A percentile compares a stretch with the other conserved stretches of the same genome.
Conservation (phyloP, 2,329 filamentous ascomycete species). For the Zymoseptoria brevis region DNA sequence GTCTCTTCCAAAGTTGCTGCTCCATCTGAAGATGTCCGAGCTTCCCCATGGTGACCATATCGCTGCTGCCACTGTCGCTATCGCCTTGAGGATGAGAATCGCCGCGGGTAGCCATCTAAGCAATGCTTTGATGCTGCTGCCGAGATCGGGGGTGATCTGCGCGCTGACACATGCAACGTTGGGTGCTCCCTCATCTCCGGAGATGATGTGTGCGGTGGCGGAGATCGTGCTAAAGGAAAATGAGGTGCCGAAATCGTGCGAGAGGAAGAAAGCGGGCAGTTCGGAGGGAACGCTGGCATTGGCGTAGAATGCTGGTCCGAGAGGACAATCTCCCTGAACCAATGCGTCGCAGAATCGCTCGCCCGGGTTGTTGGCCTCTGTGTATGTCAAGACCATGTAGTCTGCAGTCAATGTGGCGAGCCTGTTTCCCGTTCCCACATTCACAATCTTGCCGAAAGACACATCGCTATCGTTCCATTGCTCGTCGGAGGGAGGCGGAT, state of each 20-base stretch:
- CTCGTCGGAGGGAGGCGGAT: conserved; percentile 53
- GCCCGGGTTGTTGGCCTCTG: conserved; percentile 50
- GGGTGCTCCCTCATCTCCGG: conserved; percentile 58
- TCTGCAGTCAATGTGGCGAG: conserved; percentile 66
- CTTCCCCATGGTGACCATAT: conserved; percentile 94
- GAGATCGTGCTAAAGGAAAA: conserved; percentile 82
- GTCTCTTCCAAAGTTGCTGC: conserved; percentile 94
- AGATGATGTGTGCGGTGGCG: conserved; percentile 63
- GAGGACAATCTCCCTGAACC: conserved; percentile 58
- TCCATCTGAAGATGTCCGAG: conserved; percentile 84
- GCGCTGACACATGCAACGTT: conserved; percentile 72
- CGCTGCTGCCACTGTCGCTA: conserved; percentile 75
- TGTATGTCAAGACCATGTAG: conserved; percentile 69
- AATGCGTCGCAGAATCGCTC: conserved; percentile 58
- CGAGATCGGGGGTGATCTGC: conserved; percentile 77
- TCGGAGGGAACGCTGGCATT: conserved; percentile 45
- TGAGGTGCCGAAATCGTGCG: conserved; percentile 66
- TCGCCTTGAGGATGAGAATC: conserved; percentile 68
- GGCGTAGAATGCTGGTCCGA: conserved; percentile 62
- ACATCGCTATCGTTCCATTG: conserved; percentile 54
- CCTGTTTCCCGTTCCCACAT: conserved; percentile 54
- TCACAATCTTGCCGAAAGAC: conserved; percentile 68
- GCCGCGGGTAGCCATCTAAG: conserved; percentile 69
- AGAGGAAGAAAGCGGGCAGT: conserved; percentile 66
- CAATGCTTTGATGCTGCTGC: conserved; percentile 56